Conservation (phyloP, 108 stramenopile species). For the Chaetoceros muelleri region DNA sequence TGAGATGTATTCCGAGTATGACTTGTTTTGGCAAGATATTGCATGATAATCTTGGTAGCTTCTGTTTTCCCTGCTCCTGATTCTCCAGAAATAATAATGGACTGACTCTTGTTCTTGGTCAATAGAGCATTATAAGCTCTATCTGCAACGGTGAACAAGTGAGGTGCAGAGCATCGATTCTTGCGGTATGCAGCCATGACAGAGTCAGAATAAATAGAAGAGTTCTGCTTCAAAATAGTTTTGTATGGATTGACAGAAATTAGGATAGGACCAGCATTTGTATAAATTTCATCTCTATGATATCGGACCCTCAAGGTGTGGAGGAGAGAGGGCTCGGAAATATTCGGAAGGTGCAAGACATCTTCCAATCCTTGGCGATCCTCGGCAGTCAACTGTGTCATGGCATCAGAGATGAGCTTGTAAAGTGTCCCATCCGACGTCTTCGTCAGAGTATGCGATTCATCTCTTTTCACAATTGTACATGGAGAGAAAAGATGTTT, state of each 20-base stretch:
- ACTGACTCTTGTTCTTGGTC: conserved; percentile 31
- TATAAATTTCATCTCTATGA: conserved; percentile 87
- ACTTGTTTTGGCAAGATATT: conserved; percentile 84
- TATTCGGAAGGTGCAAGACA: conserved; percentile 69
- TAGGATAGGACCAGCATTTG: conserved; percentile 88
- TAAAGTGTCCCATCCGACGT: conserved; percentile 74
- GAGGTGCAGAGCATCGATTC: conserved; percentile 27
- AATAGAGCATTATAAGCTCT: conserved; percentile 61
- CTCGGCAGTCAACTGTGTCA: conserved; percentile 34
- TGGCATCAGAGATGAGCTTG: conserved; percentile 21
- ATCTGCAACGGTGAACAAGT: conserved; percentile 86
- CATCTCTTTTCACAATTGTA: conserved; percentile 50
- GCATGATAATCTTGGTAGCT: conserved; percentile 93
- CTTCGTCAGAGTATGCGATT: conserved; percentile 62
- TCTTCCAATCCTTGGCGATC: conserved; percentile 72
- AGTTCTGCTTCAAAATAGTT: conserved; percentile 25
- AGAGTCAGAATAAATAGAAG: conserved; percentile 60
- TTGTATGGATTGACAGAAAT: conserved; percentile 96
- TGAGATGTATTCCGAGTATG: conserved; percentile 14
- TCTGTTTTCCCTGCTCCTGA: conserved; percentile 92
- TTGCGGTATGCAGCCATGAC: conserved; percentile 60
- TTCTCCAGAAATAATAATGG: conserved; percentile 83
- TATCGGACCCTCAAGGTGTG: conserved; percentile 83
- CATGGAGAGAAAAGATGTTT: conserved; percentile 74
- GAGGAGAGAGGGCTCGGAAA: conserved; percentile 76